A percentile compares a stretch with the other conserved stretches of the same genome.
Conservation (phyloP, 2,329 filamentous ascomycete genomes). For the Diplodia mutila region DNA sequence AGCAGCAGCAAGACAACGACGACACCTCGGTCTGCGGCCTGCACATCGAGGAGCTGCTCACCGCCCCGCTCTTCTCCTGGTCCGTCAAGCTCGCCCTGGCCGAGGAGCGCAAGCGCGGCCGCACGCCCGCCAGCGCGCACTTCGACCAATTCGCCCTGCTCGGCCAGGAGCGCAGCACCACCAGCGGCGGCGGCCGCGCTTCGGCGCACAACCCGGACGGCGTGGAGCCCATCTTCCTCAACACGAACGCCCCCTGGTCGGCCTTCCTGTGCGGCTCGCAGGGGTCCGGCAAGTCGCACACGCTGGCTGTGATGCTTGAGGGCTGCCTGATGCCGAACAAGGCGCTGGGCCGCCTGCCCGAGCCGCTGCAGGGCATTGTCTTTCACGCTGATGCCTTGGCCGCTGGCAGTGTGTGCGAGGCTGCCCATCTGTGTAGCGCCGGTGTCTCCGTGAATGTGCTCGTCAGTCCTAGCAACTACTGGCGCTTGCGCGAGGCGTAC, state of each 20-base stretch:
- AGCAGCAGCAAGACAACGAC: neutral
- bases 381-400: conserved; percentile 56
- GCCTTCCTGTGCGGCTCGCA: conserved; percentile 67
- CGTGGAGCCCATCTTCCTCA: conserved; percentile 49
- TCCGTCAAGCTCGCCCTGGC: conserved; percentile 14
- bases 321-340: conserved; percentile 57
- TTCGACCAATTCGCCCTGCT: conserved; percentile 25
- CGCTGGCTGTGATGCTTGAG: conserved; percentile 62
- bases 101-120: neutral
- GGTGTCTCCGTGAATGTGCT: conserved; percentile 56
- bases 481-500: conserved; percentile 49
- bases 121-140: neutral
- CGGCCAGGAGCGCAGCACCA: conserved; percentile 8
- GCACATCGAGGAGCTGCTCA: conserved; percentile 19
- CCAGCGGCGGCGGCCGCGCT: too few species aligned
- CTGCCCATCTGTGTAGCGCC: conserved; percentile 56
- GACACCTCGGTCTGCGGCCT: neutral
- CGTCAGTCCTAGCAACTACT: conserved; percentile 55
- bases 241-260: conserved; percentile 60
- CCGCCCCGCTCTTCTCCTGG: conserved; percentile 23
- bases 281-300: conserved; percentile 66
- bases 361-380: conserved; percentile 62
- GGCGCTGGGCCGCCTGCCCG: conserved; percentile 49
- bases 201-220: neutral
- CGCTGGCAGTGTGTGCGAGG: conserved; percentile 58